Percentiles rank a stretch among this genome's conserved stretches.
These are phyloP conservation scores for Tillandsia fasciculata DNA, from an alignment of 176 grass and related monocot species.

Conservation along the genomic window DNA sequence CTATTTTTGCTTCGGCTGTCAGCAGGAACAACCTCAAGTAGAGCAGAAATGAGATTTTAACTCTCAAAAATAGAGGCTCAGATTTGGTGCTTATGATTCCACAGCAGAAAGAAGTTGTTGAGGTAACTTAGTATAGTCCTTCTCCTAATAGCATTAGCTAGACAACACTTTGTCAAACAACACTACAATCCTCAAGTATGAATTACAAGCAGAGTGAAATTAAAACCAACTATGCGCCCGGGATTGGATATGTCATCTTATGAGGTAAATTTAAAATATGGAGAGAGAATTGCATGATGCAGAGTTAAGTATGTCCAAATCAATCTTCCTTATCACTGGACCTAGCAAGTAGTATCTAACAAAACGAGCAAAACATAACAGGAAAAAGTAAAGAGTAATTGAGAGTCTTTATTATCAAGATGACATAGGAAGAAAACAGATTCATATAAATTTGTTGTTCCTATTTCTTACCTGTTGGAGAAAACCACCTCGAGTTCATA, in stretches of 20 bases:
- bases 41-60: too few species aligned
- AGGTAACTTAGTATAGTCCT: too few species aligned
- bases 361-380: neutral
- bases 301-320: too few species aligned
- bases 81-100: too few species aligned
- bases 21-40: too few species aligned
- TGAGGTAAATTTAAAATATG: neutral
- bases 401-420: neutral
- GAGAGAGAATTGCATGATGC: neutral
- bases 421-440: neutral
- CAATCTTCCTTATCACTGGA: too few species aligned
- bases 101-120: too few species aligned
- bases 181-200: neutral
- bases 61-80: too few species aligned
- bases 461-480: conserved; percentile 55
- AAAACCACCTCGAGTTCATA: conserved; percentile 78
- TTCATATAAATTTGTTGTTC: neutral
- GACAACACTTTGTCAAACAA: too few species aligned
- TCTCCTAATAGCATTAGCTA: too few species aligned
- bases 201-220: neutral
- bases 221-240: neutral
- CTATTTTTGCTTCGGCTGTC: too few species aligned
- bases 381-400: neutral
- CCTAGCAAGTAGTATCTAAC: neutral
- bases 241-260: neutral